Evolutionary conservation across 345 rosid species (phyloP), one percentile per base, ranked within the genome.

Genomic region (Psidium guajava): DNA sequence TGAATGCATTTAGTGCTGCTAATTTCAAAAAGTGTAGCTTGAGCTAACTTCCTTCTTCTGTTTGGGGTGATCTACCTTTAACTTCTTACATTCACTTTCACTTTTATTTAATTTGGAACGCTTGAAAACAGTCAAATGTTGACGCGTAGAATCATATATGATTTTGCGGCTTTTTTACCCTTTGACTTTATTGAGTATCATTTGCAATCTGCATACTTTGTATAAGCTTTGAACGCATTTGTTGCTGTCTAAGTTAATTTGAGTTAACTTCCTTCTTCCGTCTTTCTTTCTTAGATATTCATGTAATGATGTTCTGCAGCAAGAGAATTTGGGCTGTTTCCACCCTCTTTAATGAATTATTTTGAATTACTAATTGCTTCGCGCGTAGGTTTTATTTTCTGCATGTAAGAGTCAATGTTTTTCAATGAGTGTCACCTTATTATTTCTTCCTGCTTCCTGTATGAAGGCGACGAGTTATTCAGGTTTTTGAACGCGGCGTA

Each of bases 391-490:
- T 64, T 64, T 64, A 32, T 64, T 82, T 77, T 51, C 55, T 53
- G 54, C 28, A 8, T 36, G 53, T 53, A 13, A 25, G 50, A 54
- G 22, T 50, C 54, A 14, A 51, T 25, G 40, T 57, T 75, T 21
- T 51, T 57, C 84, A 56, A 24, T n/a, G 20, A 82, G 83, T 59
- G 58, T 36, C 44, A 8, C 25, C 53, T 52, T 24, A 51, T 77
- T 15, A 32, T 36, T 82, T 86, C 24, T 56, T 85, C 20, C 54
- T 47, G 44, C 36, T 53, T 84, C 64, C 83, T 73, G 77, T 84
- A 85, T 92, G 58, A 86, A 97, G 99, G 90, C 99, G 98, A 86
- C 94, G 99, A 86, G 99, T 97, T 87, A 90, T 97, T 83, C 99
- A 97, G 90, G 96, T 97, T 84, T 95, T 84, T 86, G 99, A 97